Conservation (phyloP, 352 stramenopile species). For the Phytophthora multivora region DNA sequence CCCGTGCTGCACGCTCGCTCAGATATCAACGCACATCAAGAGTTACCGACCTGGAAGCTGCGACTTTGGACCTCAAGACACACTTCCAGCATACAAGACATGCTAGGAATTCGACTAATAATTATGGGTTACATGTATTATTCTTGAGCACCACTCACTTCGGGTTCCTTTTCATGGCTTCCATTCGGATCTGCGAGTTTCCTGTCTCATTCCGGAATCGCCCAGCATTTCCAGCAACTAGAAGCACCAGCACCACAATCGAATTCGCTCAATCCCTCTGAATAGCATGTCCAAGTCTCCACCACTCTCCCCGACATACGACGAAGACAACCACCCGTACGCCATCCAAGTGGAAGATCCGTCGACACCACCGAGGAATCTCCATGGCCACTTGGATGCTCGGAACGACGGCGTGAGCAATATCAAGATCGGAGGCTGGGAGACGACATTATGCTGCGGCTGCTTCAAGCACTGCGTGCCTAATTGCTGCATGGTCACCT, state of each 20-base stretch:
- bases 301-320: constrained; percentile 1
- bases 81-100: constrained; percentile 32
- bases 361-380: constrained; percentile 10
- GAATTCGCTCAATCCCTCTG: constrained; percentile 4
- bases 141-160: neutral
- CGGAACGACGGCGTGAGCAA: constrained; percentile 9
- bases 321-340: constrained; percentile 23
- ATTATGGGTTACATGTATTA: neutral
- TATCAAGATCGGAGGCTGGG: constrained; percentile 31
- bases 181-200: neutral
- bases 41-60: constrained; percentile 55
- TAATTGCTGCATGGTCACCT: constrained; percentile 54
- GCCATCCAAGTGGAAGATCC: constrained; percentile 33
- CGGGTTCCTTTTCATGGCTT: neutral
- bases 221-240: neutral
- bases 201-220: constrained; percentile 6
- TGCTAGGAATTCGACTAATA: neutral
- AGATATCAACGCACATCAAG: constrained; percentile 57
- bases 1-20: constrained; percentile 41
- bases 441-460: constrained; percentile 33
- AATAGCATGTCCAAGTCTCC: constrained; percentile 12
- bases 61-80: constrained; percentile 41
- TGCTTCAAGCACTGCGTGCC: constrained; percentile 52
- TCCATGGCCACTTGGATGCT: neutral
- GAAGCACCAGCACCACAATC: constrained; percentile 3